Conservation (phyloP, 768 basidiomycete species). For the Termitomyces sp. region DNA sequence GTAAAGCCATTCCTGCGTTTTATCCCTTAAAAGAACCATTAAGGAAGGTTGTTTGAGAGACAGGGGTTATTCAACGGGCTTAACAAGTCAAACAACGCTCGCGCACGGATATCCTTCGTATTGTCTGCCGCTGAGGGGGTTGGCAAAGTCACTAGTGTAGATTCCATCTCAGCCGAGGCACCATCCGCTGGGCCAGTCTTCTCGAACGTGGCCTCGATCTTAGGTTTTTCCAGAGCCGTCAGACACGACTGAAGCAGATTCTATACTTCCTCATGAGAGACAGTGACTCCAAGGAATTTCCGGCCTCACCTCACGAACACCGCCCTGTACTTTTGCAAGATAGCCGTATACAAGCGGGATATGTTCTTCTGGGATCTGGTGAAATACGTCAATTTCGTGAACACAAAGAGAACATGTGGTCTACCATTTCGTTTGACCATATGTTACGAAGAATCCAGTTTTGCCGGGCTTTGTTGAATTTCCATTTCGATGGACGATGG, state of each 20-base stretch:
- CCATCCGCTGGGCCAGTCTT: neutral
- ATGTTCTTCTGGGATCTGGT: constrained; percentile 50
- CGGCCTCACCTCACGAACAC: constrained; percentile 33
- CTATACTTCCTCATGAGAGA: constrained; percentile 6
- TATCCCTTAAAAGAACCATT: neutral
- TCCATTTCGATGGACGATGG: constrained; percentile 49
- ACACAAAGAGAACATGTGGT: constrained; percentile 13
- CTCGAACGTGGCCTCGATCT: constrained; percentile 1
- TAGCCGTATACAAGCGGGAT: constrained; percentile 41
- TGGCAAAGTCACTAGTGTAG: neutral
- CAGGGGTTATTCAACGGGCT: neutral
- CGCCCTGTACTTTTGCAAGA: constrained; percentile 43
- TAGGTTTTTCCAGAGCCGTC: constrained; percentile 4
- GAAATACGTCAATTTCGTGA: neutral
- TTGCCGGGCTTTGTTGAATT: constrained; percentile 70
- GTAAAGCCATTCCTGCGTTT: neutral
- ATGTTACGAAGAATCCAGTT: constrained; percentile 70
- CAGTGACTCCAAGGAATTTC: neutral
- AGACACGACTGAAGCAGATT: constrained; percentile 13
- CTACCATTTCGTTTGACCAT: constrained; percentile 46
- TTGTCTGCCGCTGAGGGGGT: neutral
- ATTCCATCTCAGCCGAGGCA: neutral
- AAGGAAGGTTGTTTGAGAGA: neutral
- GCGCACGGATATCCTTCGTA: constrained; percentile 4
- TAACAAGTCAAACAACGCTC: constrained; percentile 3